These are phyloP conservation scores for Polytrichum commune DNA, from an alignment of 225 moss, liverwort and hornwort species.

Conservation along the genomic window DNA sequence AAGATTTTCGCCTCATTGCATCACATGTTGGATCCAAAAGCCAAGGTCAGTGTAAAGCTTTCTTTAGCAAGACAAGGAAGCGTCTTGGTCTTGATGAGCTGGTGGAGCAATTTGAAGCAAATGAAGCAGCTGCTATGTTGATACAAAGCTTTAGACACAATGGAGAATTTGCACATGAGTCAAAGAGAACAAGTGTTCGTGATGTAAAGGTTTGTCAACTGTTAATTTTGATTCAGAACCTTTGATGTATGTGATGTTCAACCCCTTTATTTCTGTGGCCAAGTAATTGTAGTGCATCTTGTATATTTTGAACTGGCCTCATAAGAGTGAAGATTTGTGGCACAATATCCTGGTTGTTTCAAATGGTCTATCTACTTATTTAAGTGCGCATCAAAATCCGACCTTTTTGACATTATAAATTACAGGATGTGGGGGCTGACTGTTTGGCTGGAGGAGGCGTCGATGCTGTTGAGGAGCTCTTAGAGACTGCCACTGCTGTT, in stretches of 20 bases:
- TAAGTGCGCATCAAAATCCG: too few relatives aligned
- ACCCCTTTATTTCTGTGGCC: too few relatives aligned
- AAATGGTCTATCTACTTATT: too few relatives aligned
- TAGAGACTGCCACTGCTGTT: constrained; percentile 41
- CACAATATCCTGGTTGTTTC: too few relatives aligned
- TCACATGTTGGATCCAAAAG: constrained; percentile 67
- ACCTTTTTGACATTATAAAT: background rate
- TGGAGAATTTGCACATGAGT: constrained; percentile 31
- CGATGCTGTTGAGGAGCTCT: constrained; percentile 31
- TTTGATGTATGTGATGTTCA: too few relatives aligned
- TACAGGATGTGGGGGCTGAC: constrained; percentile 21
- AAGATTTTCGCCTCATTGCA: constrained; percentile 76
- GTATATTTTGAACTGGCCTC: too few relatives aligned
- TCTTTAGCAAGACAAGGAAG: constrained; percentile 60
- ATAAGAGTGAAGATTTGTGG: too few relatives aligned
- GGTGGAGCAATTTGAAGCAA: constrained; percentile 63
- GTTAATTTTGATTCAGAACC: background rate
- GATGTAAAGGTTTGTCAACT: constrained; percentile 30
- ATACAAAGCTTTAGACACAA: constrained; percentile 45
- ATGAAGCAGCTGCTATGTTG: constrained; percentile 48
- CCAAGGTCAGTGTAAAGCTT: constrained; percentile 49
- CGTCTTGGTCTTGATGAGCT: constrained; percentile 59
- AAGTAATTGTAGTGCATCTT: too few relatives aligned
- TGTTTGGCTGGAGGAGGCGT: constrained; percentile 21
- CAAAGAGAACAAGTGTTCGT: constrained; percentile 22